Percentiles rank a stretch among this genome's conserved stretches.
These are phyloP conservation scores for Termitomyces bulborhizus DNA, from an alignment of 768 basidiomycete genomes.

Conservation along the genomic window DNA sequence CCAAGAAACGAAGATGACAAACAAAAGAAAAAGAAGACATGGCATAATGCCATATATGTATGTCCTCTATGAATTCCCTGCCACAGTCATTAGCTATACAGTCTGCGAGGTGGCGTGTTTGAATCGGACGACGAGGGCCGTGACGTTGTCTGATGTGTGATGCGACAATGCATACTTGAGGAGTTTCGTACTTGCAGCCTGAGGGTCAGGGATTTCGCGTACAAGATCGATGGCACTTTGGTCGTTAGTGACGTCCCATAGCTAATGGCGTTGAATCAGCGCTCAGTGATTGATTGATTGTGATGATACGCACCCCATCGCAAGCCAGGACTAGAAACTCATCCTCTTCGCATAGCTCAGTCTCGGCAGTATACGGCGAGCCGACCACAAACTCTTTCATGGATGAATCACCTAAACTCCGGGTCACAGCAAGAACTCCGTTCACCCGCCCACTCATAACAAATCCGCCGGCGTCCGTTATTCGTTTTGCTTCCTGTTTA, in stretches of 20 bases:
- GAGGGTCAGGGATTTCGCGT: slow-evolving; percentile 65
- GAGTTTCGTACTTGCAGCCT: slow-evolving; percentile 68
- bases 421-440: slow-evolving; percentile 93
- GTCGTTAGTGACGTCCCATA: slow-evolving; percentile 95
- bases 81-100: slow-evolving; percentile 4
- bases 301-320: slow-evolving; percentile 72
- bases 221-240: slow-evolving; percentile 88
- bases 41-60: background rate
- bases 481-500: slow-evolving; percentile 94
- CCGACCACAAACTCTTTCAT: slow-evolving; percentile 99
- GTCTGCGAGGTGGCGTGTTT: slow-evolving; percentile 31
- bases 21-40: background rate
- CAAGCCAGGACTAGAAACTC: slow-evolving; percentile 96
- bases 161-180: slow-evolving; percentile 81
- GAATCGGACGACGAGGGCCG: slow-evolving; percentile 84
- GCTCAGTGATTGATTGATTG: background rate
- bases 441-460: slow-evolving; percentile 99
- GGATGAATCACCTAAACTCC: slow-evolving; percentile 91
- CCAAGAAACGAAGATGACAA: background rate
- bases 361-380: slow-evolving; percentile 97
- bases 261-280: slow-evolving; percentile 36
- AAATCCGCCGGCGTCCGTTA: slow-evolving; percentile 96
- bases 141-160: slow-evolving; percentile 95
- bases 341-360: slow-evolving; percentile 82
- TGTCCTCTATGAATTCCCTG: background rate